Evolutionary conservation across 2,329 filamentous ascomycete species (phyloP), one percentile per base, ranked within the genome.

Genomic region (Zymoseptoria brevis): DNA sequence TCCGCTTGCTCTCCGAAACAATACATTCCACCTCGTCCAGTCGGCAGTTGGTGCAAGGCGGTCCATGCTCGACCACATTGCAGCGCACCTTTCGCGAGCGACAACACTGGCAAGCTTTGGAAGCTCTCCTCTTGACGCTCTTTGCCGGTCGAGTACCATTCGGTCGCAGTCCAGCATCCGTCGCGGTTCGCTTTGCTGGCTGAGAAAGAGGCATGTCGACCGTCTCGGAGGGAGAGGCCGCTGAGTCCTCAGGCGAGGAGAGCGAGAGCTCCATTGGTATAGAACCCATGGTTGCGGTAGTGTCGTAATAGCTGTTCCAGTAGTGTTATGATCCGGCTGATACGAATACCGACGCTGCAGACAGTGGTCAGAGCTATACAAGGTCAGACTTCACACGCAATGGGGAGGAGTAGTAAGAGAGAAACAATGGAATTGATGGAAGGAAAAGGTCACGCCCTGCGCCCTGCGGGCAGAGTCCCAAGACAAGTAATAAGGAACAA

Each of bases 81-180:
- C 92, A 96, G 59, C 92, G 85, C 50, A 96, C 92, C 74, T 96
- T 96, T 71, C 92, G 86, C 59, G 88, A 86, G 68, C 92, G 84
- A 75, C 92, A 96, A 68, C 88, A 90, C 63, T 90, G 89, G 73
- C 92, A 96, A 19, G 92, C 92, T 67, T 93, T 89, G 8, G 91
- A 90, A n/a, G 92, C 91, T 71, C 92, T 84, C 69, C 91, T 83
- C 76, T 96, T 96, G 56, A 87, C 83, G 57, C 83, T 83, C 60
- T 81, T 78, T 69, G 79, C 74, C 58, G 76, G 74, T 60, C 76
- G 74, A 59, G 71, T 73, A 60, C 75, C 72, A 67, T 75, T 73
- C 62, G 76, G 76, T 57, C 81, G 76, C 51, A 86, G 73, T 26
- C 82, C 82, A 24, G 83, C 82, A 59, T 78, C 75, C 49, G 80